Evolutionary conservation across 306 rosid genomes (phyloP), one percentile per base, ranked within the genome.

Genomic region (Myrica gale): DNA sequence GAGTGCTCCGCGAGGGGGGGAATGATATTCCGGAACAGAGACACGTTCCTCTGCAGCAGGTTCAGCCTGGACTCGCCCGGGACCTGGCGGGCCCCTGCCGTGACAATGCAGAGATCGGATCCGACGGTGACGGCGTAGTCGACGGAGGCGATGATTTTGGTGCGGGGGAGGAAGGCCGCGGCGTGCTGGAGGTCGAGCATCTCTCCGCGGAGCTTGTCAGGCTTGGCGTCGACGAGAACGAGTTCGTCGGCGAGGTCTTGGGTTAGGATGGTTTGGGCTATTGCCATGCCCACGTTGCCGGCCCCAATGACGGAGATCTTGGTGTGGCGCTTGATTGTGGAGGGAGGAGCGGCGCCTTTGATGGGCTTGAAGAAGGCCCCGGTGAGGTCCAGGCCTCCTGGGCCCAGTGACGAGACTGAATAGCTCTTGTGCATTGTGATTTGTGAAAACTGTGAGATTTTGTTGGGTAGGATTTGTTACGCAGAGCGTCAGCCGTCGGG

Each of bases 271-370:
- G 97, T 94, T 69, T 94, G 98, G 63, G 98, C 98, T 2, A 94
- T 92, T 75, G 98, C 98, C 98, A 94, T 94, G 41, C 98, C 98
- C 12, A 94, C 98, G 61, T 94, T 94, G 11, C 98, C 98, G 12
- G 93, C 89, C 0, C 97, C 98, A 20, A 94, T 73, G 66, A 92
- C 95, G 16, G 97, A 87, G 83, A 91, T 76, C 74, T 94, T 94
- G 54, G 75, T 82, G 83, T 83, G 88, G 74, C 89, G 89, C 7
- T 89, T 90, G 0, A 90, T 77, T 4, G 87, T 77, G 9, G 95
- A 92, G 7, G 93, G 90, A 0, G 92, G 83, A 7, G 84, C 80
- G 5, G 96, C 85, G 72, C 80, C 56, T 8, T 61, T 61, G 37
- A 92, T 84, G 68, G 96, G 65, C 62, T 78, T 86, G 89, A 95